Evolutionary conservation across 345 rosid species (phyloP).

Genomic region (thale cress (Arabidopsis thaliana)): TAIR10.1 NC_003076.8:10320001-10320500

Average conservation of each 20-base stretch:
- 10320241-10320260: constrained; percentile 43
- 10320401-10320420: constrained; percentile 80
- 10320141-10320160: constrained; percentile 46
- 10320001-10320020: too few species aligned
- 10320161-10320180: constrained; percentile 41
- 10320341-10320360: constrained; percentile 57
- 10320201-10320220: constrained; percentile 19
- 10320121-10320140: constrained; percentile 31
- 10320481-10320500: constrained; percentile 30
- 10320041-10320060: too few species aligned
- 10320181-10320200: too few species aligned
- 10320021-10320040: too few species aligned
- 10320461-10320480: constrained; percentile 29
- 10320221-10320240: constrained; percentile 37
- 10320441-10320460: constrained; percentile 60
- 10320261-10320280: constrained; percentile 5
- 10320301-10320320: constrained; percentile 99
- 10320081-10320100: constrained; percentile 7
- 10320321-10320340: constrained; percentile 96
- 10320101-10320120: constrained; percentile 25
- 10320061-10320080: background rate
- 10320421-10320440: constrained; percentile 93
- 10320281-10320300: constrained; percentile 27
- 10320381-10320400: constrained; percentile 63
- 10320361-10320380: constrained; percentile 75